phyloP scores from a whole-genome alignment of 441 rosid species.

The Populus hybrid region DNA sequence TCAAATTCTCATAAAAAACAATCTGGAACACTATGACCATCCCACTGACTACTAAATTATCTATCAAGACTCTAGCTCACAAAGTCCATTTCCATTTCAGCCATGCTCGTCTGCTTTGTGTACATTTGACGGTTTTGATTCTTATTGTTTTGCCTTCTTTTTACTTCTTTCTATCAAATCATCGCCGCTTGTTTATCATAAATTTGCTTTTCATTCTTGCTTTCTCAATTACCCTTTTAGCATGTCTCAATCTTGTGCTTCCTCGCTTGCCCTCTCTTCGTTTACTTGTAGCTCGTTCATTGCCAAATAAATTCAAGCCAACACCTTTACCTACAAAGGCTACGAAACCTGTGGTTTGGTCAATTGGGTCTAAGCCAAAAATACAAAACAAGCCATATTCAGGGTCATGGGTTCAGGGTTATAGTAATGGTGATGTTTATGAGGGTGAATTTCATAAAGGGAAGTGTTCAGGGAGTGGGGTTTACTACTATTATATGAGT shows the following conservation, averaged over 20 bases:
- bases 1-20: constrained; percentile 1
- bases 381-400: constrained; percentile 51
- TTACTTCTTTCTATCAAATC: constrained; percentile 56
- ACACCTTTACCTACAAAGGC: constrained; percentile 25
- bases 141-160: constrained; percentile 54
- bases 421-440: constrained; percentile 73
- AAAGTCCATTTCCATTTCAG: constrained; percentile 40
- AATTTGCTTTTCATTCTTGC: constrained; percentile 66
- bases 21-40: constrained; percentile 19
- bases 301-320: constrained; percentile 48
- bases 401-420: constrained; percentile 75
- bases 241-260: constrained; percentile 57
- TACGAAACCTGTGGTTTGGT: constrained; percentile 66
- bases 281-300: constrained; percentile 56
- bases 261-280: constrained; percentile 74
- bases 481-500: constrained; percentile 71
- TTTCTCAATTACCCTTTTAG: constrained; percentile 56
- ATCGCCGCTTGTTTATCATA: constrained; percentile 52
- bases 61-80: constrained; percentile 29
- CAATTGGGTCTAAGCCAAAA: constrained; percentile 64
- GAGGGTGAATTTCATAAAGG: constrained; percentile 79
- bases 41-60: constrained; percentile 31
- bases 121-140: constrained; percentile 48
- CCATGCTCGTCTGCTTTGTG: constrained; percentile 54
- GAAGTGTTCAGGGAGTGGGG: constrained; percentile 71